These are phyloP conservation scores for Sungouiella blattae DNA, from an alignment of 805 yeast species.

Conservation along the genomic window DNA sequence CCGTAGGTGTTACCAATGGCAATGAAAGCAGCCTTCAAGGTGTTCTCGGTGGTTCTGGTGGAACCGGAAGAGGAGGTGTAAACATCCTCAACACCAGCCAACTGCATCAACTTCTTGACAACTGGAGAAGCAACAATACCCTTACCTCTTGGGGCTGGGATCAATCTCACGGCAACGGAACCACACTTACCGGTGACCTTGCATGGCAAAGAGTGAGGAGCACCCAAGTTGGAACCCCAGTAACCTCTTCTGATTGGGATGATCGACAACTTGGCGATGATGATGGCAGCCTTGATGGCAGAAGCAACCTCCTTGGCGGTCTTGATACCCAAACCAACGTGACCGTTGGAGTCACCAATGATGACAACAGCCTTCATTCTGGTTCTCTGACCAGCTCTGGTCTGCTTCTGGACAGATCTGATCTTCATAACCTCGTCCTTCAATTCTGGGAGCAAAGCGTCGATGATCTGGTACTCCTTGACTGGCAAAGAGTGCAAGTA, in stretches of 20 bases:
- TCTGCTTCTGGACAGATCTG: slow-evolving; percentile 99
- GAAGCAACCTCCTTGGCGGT: slow-evolving; percentile 99
- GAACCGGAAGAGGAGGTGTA: slow-evolving; percentile 98
- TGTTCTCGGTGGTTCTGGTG: slow-evolving; percentile 99
- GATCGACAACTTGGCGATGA: slow-evolving; percentile 97
- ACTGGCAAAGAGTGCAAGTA: slow-evolving; percentile 99
- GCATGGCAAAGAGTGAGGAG: slow-evolving; percentile 97
- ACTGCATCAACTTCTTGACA: slow-evolving; percentile 96
- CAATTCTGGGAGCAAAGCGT: slow-evolving; percentile 90
- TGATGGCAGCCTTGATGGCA: slow-evolving; percentile 99
- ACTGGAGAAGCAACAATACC: slow-evolving; percentile 99
- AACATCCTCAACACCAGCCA: slow-evolving; percentile 99
- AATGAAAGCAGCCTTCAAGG: slow-evolving; percentile 98
- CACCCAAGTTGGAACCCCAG: slow-evolving; percentile 99
- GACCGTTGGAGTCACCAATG: slow-evolving; percentile 99
- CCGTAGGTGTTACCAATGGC: slow-evolving; percentile 99
- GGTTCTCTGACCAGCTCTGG: slow-evolving; percentile 99
- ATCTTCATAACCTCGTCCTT: slow-evolving; percentile 99
- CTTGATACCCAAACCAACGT: slow-evolving; percentile 99
- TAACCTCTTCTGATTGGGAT: slow-evolving; percentile 99
- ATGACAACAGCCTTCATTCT: slow-evolving; percentile 99
- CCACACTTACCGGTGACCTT: slow-evolving; percentile 99
- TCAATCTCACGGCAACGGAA: slow-evolving; percentile 96
- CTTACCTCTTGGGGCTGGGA: slow-evolving; percentile 99
- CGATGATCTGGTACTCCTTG: slow-evolving; percentile 99